phyloP scores from a whole-genome alignment of 1,139 yeast genomes.

The Saccharomyces hybrid region DNA sequence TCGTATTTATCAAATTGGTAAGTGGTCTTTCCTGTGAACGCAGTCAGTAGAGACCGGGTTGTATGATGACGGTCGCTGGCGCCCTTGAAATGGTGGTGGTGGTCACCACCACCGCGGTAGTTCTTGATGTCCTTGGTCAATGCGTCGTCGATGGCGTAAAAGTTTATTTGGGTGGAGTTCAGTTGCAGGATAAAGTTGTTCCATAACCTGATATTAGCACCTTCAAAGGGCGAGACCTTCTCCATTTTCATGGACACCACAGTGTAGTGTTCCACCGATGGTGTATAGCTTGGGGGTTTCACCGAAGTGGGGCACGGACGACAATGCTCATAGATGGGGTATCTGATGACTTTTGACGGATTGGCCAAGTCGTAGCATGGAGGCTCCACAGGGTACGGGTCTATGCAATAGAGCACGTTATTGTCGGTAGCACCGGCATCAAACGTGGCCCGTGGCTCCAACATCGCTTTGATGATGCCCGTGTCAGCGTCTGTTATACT shows the following conservation, averaged over 20 bases:
- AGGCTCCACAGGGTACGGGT: conserved; percentile 45
- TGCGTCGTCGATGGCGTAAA: conserved; percentile 38
- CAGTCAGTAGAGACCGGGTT: neutral
- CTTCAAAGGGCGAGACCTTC: conserved; percentile 61
- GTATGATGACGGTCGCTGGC: conserved; percentile 8
- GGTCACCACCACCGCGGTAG: conserved; percentile 15
- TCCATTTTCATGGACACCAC: conserved; percentile 51
- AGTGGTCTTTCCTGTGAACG: conserved; percentile 11
- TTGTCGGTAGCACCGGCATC: neutral
- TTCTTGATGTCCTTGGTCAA: conserved; percentile 16
- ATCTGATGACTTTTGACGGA: conserved; percentile 35
- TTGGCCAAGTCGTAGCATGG: conserved; percentile 38
- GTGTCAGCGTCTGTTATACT: neutral
- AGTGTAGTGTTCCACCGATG: conserved; percentile 52
- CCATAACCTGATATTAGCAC: conserved; percentile 58
- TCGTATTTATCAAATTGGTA: conserved; percentile 23
- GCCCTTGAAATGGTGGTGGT: conserved; percentile 5
- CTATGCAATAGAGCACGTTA: conserved; percentile 31
- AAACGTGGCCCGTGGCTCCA: neutral
- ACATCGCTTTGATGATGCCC: neutral
- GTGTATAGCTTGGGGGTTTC: conserved; percentile 45
- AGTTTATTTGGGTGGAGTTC: conserved; percentile 65
- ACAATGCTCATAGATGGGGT: conserved; percentile 39
- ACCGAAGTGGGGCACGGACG: conserved; percentile 28
- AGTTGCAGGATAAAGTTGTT: conserved; percentile 52